Conservation (phyloP, 495 filamentous ascomycete species). For the Tuber brumale region DNA sequence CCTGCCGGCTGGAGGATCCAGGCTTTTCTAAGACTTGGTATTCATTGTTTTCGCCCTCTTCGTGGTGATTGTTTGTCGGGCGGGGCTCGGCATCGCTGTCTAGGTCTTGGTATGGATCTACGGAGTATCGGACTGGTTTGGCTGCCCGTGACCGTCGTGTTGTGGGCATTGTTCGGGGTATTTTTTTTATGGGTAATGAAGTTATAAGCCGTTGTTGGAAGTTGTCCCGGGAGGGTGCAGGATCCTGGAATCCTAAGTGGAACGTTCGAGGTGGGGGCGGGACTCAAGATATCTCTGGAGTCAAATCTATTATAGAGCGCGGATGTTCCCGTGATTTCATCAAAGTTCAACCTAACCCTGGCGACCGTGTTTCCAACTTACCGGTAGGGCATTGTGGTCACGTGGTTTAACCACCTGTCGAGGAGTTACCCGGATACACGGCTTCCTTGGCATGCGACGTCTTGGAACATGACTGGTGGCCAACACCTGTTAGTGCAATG, state of each 20-base stretch:
- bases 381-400: neutral
- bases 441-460: neutral
- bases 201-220: neutral
- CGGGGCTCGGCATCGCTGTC: constrained; percentile 20
- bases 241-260: neutral
- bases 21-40: constrained; percentile 7
- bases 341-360: neutral
- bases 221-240: neutral
- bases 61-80: neutral
- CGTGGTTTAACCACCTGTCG: neutral
- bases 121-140: constrained; percentile 34
- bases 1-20: neutral
- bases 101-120: constrained; percentile 38
- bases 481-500: neutral
- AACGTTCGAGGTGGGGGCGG: neutral
- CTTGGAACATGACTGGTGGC: neutral
- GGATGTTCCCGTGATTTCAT: neutral
- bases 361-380: neutral
- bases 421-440: neutral
- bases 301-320: neutral
- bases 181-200: neutral
- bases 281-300: neutral
- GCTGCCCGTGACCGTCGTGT: constrained; percentile 13
- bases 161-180: neutral
- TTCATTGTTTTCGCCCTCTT: constrained; percentile 25